Percentiles rank a stretch among this genome's conserved stretches.
Conservation (phyloP, 257 asterid genomes). For the Ligustrum vulgare region DNA sequence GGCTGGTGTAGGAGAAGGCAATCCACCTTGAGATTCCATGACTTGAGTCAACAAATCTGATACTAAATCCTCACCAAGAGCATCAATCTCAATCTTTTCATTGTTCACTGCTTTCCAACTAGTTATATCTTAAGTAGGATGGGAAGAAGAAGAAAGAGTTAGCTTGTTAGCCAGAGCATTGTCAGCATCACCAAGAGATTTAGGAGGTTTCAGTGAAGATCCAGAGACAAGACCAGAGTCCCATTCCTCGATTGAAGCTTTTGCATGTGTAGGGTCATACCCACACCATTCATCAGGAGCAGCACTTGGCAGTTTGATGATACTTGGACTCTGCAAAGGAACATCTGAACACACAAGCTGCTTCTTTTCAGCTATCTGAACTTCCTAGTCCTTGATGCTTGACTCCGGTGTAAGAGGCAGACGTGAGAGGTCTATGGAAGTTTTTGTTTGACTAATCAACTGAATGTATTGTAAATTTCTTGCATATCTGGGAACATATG, state of each 20-base stretch:
- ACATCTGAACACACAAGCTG: conserved; percentile 25
- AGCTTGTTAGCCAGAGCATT: conserved; percentile 25
- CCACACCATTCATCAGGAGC: conserved; percentile 34
- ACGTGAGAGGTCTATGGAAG: conserved; percentile 22
- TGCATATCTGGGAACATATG: too few relatives aligned
- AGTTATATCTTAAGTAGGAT: conserved; percentile 31
- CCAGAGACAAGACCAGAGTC: conserved; percentile 36
- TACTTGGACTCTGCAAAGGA: conserved; percentile 23
- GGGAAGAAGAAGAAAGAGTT: conserved; percentile 31
- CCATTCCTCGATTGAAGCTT: conserved; percentile 39
- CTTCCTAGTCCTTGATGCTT: conserved; percentile 26
- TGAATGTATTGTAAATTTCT: too few relatives aligned
- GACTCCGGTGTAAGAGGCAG: conserved; percentile 33
- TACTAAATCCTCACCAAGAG: conserved; percentile 53
- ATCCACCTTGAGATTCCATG: conserved; percentile 47
- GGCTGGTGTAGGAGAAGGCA: conserved; percentile 52
- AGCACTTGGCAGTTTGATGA: conserved; percentile 26
- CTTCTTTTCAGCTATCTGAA: conserved; percentile 33
- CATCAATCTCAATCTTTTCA: conserved; percentile 48
- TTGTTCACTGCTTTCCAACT: conserved; percentile 29
- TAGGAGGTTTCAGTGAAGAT: conserved; percentile 37
- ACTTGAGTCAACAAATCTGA: conserved; percentile 56
- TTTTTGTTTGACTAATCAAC: too few relatives aligned
- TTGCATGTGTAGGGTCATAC: conserved; percentile 28
- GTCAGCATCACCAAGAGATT: conserved; percentile 30